phyloP scores from a whole-genome alignment of 257 asterid species.

The Cynanchum wilfordii region DNA sequence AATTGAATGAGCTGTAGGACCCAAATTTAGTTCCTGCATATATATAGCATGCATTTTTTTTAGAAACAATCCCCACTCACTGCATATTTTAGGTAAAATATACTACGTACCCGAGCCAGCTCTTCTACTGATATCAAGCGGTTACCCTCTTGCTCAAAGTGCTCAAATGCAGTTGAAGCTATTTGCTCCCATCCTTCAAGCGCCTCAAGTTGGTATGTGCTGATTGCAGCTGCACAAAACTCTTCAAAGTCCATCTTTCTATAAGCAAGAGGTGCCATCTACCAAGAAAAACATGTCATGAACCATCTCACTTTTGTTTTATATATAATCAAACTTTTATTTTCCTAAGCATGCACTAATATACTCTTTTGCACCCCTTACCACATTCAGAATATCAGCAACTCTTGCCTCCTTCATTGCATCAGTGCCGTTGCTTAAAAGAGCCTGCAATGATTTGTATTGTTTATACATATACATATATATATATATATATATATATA shows the following conservation, averaged over 20 bases:
- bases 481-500: not conserved
- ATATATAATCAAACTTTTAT: not conserved
- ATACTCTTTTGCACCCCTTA: conserved; percentile 20
- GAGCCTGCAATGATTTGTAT: conserved; percentile 48
- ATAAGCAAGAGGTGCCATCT: conserved; percentile 73
- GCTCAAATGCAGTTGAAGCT: conserved; percentile 63
- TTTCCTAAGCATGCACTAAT: not conserved
- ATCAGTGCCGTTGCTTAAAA: conserved; percentile 71
- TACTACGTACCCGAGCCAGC: conserved; percentile 63
- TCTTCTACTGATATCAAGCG: conserved; percentile 74
- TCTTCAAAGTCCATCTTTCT: conserved; percentile 78
- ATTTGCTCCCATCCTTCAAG: conserved; percentile 77
- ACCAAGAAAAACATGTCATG: conserved; percentile 30
- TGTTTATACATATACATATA: not conserved
- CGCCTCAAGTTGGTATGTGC: conserved; percentile 87
- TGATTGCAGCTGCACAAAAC: conserved; percentile 85
- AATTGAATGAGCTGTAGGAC: conserved; percentile 60
- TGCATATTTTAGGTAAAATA: too few species aligned
- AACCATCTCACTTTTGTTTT: not conserved
- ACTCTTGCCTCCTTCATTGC: conserved; percentile 89
- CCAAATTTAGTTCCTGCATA: conserved; percentile 78
- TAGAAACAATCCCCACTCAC: too few species aligned
- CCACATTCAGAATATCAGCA: conserved; percentile 75
- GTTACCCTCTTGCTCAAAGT: conserved; percentile 79
- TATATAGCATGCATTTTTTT: not conserved